Conservation (phyloP, 768 basidiomycete genomes). For the Agrocybe pediades region DNA sequence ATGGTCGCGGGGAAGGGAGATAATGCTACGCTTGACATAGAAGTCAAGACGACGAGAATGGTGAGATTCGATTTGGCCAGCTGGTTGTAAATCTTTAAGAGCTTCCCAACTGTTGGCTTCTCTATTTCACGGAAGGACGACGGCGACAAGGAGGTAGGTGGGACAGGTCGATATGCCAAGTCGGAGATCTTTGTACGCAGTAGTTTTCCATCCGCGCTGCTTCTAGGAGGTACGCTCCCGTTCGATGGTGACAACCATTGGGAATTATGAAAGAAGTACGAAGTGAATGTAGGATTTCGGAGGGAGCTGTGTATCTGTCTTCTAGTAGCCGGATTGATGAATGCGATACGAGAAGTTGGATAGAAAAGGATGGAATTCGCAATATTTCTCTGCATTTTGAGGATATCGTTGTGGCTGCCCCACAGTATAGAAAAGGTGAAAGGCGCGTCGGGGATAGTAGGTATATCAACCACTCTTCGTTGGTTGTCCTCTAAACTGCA, state of each 20-base stretch:
- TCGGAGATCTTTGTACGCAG: constrained; percentile 5
- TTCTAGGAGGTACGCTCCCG: constrained; percentile 2
- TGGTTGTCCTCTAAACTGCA: too few relatives aligned
- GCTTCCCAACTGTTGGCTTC: constrained; percentile 47
- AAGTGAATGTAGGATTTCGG: constrained; percentile 37
- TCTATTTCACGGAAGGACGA: constrained; percentile 27
- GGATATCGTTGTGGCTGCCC: background rate
- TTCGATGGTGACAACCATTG: constrained; percentile 43
- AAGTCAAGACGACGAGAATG: constrained; percentile 80
- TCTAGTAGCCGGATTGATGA: background rate
- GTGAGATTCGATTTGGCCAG: constrained; percentile 87
- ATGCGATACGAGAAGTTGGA: background rate
- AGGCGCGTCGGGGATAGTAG: too few relatives aligned
- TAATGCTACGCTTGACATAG: constrained; percentile 91
- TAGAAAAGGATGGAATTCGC: background rate
- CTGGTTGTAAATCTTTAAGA: constrained; percentile 72
- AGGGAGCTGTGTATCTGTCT: constrained; percentile 12
- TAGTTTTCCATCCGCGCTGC: background rate
- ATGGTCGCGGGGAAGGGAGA: constrained; percentile 86
- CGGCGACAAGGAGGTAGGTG: constrained; percentile 13
- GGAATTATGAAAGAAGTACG: constrained; percentile 67
- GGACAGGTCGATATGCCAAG: constrained; percentile 12
- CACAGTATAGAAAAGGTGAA: too few relatives aligned
- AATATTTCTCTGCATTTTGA: constrained; percentile 2
- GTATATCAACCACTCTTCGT: too few relatives aligned